Percentiles rank a stretch among this genome's conserved stretches.
Evolutionary conservation across 2,329 filamentous ascomycete genomes (phyloP).

Genomic region (Colletotrichum liriopes): DNA sequence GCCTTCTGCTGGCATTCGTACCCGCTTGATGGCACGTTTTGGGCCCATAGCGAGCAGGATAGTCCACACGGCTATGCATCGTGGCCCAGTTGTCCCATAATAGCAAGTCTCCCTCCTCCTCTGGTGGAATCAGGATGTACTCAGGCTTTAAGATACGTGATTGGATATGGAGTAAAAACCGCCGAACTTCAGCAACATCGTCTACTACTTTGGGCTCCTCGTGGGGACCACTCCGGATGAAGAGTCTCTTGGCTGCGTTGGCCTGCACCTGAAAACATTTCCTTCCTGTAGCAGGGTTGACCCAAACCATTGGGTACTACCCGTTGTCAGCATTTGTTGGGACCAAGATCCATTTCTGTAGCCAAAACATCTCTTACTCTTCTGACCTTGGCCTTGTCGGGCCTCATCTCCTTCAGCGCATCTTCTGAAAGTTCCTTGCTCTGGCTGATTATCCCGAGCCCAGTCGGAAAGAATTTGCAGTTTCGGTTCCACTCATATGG

Average conservation of each 20-base stretch:
- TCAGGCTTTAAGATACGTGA: slow-evolving; percentile 58
- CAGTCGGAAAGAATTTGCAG: slow-evolving; percentile 58
- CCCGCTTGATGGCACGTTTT: slow-evolving; percentile 28
- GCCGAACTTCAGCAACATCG: slow-evolving; percentile 56
- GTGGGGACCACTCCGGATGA: slow-evolving; percentile 52
- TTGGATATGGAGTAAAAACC: slow-evolving; percentile 54
- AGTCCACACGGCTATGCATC: slow-evolving; percentile 62
- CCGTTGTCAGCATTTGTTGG: not conserved
- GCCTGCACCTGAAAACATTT: slow-evolving; percentile 61
- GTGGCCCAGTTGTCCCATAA: slow-evolving; percentile 61
- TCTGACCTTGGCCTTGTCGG: slow-evolving; percentile 46
- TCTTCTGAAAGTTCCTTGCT: slow-evolving; percentile 57
- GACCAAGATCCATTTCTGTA: not conserved
- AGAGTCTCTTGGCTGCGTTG: slow-evolving; percentile 57
- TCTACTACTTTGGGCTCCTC: slow-evolving; percentile 55
- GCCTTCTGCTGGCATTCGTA: not conserved
- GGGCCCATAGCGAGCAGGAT: slow-evolving; percentile 46
- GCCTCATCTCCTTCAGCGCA: slow-evolving; percentile 50
- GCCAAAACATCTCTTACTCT: slow-evolving; percentile 42
- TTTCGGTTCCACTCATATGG: slow-evolving; percentile 62
- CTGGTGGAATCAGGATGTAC: slow-evolving; percentile 56
- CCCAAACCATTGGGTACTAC: slow-evolving; percentile 62
- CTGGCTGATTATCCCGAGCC: slow-evolving; percentile 57
- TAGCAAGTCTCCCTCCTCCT: slow-evolving; percentile 61
- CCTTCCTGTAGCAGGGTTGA: slow-evolving; percentile 59